Conservation (phyloP, 306 rosid genomes). For the Casuarina cunninghamiana region DNA sequence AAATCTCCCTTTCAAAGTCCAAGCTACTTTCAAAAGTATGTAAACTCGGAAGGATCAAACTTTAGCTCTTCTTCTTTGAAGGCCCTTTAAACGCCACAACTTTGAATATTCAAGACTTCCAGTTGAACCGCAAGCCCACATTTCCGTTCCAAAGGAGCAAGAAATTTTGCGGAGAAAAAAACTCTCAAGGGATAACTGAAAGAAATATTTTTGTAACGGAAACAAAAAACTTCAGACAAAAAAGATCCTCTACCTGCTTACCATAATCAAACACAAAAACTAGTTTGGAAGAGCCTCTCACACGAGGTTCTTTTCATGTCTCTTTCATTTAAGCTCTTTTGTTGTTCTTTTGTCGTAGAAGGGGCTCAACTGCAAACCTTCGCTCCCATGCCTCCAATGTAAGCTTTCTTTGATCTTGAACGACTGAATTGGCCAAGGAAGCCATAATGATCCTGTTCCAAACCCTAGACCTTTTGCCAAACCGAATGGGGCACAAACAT, state of each 20-base stretch:
- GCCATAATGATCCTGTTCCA: slow-evolving; percentile 4
- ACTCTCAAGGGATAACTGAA: not conserved
- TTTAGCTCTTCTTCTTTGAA: not conserved
- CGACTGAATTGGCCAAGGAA: slow-evolving; percentile 45
- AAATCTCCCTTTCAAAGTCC: not conserved
- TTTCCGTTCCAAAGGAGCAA: slow-evolving; percentile 15
- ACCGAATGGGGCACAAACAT: not conserved
- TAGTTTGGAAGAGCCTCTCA: slow-evolving; percentile 22
- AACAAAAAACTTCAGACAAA: not conserved
- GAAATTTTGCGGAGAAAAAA: slow-evolving; percentile 2
- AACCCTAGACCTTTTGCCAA: no score
- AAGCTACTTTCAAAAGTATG: not conserved
- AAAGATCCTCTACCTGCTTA: not conserved
- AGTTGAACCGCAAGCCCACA: slow-evolving; percentile 13
- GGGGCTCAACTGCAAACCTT: slow-evolving; percentile 68
- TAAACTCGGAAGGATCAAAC: slow-evolving; percentile 12
- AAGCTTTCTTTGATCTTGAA: slow-evolving; percentile 59
- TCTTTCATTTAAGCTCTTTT: slow-evolving; percentile 23
- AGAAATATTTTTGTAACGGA: not conserved
- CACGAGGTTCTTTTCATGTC: slow-evolving; percentile 21
- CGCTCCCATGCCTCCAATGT: slow-evolving; percentile 78
- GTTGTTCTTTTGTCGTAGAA: slow-evolving; percentile 47
- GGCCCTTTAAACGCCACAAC: not conserved
- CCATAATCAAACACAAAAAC: slow-evolving; percentile 4
- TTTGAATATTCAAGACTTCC: slow-evolving; percentile 5